Percentiles rank a stretch among this genome's conserved stretches.
Evolutionary conservation across 257 asterid species (phyloP).

Genomic region (Paraleonurus japonicus): DNA sequence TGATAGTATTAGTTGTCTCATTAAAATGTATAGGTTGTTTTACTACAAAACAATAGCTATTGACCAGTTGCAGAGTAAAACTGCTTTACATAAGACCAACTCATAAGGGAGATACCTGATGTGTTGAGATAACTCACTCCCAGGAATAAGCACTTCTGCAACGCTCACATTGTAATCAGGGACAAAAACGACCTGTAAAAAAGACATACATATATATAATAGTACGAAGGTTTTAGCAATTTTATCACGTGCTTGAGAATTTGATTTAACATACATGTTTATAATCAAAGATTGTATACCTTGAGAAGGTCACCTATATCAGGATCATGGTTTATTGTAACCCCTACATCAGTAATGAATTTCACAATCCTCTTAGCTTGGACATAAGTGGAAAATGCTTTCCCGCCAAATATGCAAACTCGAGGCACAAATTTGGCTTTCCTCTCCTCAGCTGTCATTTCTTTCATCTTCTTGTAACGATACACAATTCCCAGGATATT

Average conservation of each 20-base stretch:
- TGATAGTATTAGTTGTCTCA: too few species aligned
- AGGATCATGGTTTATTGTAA: conserved; percentile 55
- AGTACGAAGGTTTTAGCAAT: not conserved
- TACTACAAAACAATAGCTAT: too few species aligned
- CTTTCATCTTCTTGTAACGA: conserved; percentile 64
- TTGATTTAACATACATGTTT: not conserved
- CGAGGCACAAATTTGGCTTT: conserved; percentile 46
- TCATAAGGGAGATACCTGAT: conserved; percentile 41
- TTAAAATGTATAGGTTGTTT: too few species aligned
- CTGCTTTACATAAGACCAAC: not conserved
- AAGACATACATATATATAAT: too few species aligned
- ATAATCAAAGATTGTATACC: conserved; percentile 29
- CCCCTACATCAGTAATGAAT: conserved; percentile 56
- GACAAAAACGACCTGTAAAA: conserved; percentile 49
- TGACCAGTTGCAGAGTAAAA: too few species aligned
- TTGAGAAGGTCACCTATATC: conserved; percentile 60
- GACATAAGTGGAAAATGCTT: conserved; percentile 56
- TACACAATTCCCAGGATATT: conserved; percentile 54
- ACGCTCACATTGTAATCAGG: conserved; percentile 70
- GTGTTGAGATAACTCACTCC: conserved; percentile 66
- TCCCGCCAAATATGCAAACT: conserved; percentile 67
- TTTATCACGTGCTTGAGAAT: not conserved
- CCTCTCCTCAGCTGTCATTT: conserved; percentile 49
- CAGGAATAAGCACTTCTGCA: conserved; percentile 69
- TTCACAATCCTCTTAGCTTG: conserved; percentile 66